phyloP scores from a whole-genome alignment of 163 green algal genomes.

The Chloroidium sp. region DNA sequence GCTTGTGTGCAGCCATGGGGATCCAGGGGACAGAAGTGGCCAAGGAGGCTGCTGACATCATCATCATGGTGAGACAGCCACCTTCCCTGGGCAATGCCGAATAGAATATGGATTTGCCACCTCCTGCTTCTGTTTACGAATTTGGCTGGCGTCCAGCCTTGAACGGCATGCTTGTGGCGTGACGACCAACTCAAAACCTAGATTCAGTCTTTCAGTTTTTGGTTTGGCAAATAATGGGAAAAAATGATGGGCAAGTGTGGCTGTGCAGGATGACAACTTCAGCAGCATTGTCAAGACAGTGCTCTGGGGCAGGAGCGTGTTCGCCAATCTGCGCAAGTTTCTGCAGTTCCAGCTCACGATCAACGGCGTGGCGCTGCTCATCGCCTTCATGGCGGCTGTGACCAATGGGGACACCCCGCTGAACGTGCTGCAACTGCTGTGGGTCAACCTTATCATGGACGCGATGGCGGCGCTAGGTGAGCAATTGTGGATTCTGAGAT shows the following conservation, averaged over 20 bases:
- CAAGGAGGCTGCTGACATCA: slow-evolving; percentile 95
- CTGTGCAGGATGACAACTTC: slow-evolving; percentile 89
- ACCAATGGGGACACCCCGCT: slow-evolving; percentile 75
- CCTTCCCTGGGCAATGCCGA: too few species aligned
- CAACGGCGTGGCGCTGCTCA: slow-evolving; percentile 91
- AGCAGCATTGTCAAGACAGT: slow-evolving; percentile 88
- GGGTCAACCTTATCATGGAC: slow-evolving; percentile 99
- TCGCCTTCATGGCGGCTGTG: slow-evolving; percentile 88
- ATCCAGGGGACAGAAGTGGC: slow-evolving; percentile 73
- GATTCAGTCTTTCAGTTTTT: too few species aligned
- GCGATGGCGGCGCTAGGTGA: slow-evolving; percentile 75
- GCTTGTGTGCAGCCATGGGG: too few species aligned
- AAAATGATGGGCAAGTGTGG: too few species aligned
- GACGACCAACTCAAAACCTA: too few species aligned
- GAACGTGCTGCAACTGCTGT: slow-evolving; percentile 94
- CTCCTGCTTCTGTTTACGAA: too few species aligned
- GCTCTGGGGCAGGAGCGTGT: slow-evolving; percentile 93
- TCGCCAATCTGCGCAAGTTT: slow-evolving; percentile 97
- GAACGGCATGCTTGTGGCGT: too few species aligned
- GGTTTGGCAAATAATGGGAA: too few species aligned
- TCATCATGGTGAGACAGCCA: slow-evolving; percentile 60
- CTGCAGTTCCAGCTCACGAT: slow-evolving; percentile 90
- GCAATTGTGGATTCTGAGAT: background rate
- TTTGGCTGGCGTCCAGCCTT: too few species aligned
- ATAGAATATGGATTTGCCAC: too few species aligned